phyloP scores from a whole-genome alignment of 345 rosid species.

The Pistacia atlantica region DNA sequence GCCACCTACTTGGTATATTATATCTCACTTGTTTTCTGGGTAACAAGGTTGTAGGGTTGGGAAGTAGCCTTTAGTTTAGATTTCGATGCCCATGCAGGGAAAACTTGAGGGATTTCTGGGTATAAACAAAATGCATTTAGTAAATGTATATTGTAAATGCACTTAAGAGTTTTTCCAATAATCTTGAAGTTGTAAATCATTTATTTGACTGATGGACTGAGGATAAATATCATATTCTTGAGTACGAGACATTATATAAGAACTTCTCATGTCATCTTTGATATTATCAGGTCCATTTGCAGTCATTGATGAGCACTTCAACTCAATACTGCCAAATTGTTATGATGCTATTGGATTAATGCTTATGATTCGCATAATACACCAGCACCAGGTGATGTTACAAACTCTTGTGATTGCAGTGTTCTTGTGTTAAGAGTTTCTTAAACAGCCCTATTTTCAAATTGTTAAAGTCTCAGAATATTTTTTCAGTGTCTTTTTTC shows the following conservation, averaged over 20 bases:
- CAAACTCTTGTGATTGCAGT: neutral
- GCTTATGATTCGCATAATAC: slow-evolving; percentile 97
- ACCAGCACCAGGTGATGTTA: slow-evolving; percentile 84
- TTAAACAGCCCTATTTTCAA: neutral
- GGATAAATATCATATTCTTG: neutral
- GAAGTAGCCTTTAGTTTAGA: too few species aligned
- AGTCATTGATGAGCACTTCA: slow-evolving; percentile 94
- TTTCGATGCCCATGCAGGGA: too few species aligned
- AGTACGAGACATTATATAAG: neutral
- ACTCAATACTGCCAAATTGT: slow-evolving; percentile 78
- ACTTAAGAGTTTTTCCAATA: neutral
- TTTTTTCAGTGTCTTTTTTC: neutral
- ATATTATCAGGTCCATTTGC: slow-evolving; percentile 85
- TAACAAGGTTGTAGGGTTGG: too few species aligned
- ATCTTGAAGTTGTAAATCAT: slow-evolving; percentile 1
- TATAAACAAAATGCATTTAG: neutral
- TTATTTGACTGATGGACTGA: neutral
- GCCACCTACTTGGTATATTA: too few species aligned
- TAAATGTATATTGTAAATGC: slow-evolving; percentile 1
- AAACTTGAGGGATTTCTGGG: too few species aligned
- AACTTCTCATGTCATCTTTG: slow-evolving; percentile 13
- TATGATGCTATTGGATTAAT: slow-evolving; percentile 97
- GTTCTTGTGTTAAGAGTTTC: neutral
- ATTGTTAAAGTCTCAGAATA: neutral
- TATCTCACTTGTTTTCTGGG: too few species aligned